Evolutionary conservation across 805 yeast species (phyloP).

Genomic region (Metschnikowia hibisci): DNA sequence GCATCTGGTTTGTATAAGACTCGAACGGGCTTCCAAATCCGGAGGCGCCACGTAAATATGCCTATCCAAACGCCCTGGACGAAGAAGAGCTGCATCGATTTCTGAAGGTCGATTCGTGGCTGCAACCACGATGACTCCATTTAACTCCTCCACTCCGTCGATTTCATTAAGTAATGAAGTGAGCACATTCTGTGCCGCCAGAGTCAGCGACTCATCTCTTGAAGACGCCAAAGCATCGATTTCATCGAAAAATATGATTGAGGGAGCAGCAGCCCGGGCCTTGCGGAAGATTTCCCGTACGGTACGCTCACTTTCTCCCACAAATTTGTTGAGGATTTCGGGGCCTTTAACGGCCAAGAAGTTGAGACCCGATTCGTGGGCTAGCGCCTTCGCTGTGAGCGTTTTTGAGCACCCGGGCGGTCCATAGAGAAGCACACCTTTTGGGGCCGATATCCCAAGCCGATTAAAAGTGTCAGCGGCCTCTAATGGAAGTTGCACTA

Average conservation of each 20-base stretch:
- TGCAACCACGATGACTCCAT: slow-evolving; percentile 90
- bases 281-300: slow-evolving; percentile 89
- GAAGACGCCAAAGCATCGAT: slow-evolving; percentile 88
- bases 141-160: slow-evolving; percentile 94
- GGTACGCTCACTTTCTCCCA: slow-evolving; percentile 93
- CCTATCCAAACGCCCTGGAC: slow-evolving; percentile 95
- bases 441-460: slow-evolving; percentile 85
- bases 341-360: slow-evolving; percentile 96
- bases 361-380: slow-evolving; percentile 94
- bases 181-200: slow-evolving; percentile 78
- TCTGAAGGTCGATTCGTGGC: slow-evolving; percentile 96
- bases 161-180: slow-evolving; percentile 91
- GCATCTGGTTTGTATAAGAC: slow-evolving; percentile 70
- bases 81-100: slow-evolving; percentile 84
- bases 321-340: slow-evolving; percentile 88
- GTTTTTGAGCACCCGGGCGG: slow-evolving; percentile 99
- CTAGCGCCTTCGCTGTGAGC: slow-evolving; percentile 92
- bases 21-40: slow-evolving; percentile 71
- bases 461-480: slow-evolving; percentile 72
- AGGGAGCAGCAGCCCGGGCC: slow-evolving; percentile 90
- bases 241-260: slow-evolving; percentile 94
- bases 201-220: slow-evolving; percentile 59
- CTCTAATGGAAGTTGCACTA: slow-evolving; percentile 86
- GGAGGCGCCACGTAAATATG: slow-evolving; percentile 94
- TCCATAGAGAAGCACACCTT: slow-evolving; percentile 89